phyloP scores from a whole-genome alignment of 148 eudicot species.

The Chenopodium quinoa region DNA sequence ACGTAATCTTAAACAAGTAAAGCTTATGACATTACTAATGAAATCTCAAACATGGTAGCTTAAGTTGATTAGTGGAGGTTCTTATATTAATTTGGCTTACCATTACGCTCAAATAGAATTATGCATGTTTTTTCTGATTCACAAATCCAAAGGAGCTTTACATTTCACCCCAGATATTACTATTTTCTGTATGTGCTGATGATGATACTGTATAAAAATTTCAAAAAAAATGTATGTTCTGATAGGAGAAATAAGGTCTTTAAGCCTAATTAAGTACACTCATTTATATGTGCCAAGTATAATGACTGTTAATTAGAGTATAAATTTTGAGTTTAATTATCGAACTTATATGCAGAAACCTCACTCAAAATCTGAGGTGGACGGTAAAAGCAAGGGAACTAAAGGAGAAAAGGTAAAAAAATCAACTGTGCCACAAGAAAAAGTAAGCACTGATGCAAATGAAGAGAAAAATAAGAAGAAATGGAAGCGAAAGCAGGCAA shows the following conservation, averaged over 20 bases:
- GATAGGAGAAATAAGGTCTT: neutral
- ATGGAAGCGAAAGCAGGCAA: conserved; percentile 55
- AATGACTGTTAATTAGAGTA: neutral
- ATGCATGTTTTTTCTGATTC: neutral
- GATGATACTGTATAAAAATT: neutral
- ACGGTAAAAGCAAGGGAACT: conserved; percentile 31
- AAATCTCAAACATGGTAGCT: neutral
- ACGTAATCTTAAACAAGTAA: neutral
- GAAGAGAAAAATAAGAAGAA: conserved; percentile 62
- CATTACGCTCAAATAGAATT: neutral
- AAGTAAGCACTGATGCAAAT: conserved; percentile 27
- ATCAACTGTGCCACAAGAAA: conserved; percentile 27
- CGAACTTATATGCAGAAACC: conserved; percentile 41
- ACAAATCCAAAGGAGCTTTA: neutral
- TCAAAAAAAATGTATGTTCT: neutral
- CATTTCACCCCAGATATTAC: neutral
- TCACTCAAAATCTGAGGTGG: conserved; percentile 21
- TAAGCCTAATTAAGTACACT: neutral
- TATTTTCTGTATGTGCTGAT: neutral
- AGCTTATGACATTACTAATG: neutral
- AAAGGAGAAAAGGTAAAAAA: conserved; percentile 27
- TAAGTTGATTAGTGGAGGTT: neutral
- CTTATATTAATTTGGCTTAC: neutral
- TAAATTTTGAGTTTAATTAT: neutral
- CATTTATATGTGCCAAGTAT: neutral